phyloP scores from a whole-genome alignment of 2,329 filamentous ascomycete species.

The Camillea tinctor region DNA sequence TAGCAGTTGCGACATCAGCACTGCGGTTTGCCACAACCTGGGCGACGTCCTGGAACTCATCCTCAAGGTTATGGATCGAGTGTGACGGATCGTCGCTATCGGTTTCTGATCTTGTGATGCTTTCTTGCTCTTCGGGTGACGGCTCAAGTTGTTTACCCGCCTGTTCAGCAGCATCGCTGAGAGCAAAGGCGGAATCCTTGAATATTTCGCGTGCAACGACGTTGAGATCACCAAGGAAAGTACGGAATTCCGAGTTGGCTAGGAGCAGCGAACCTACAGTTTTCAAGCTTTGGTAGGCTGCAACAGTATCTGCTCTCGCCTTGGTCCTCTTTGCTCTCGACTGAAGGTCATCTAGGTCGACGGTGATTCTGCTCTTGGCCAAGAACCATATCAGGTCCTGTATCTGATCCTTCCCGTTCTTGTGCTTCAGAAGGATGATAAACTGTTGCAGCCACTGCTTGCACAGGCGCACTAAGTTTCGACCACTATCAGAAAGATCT shows the following conservation, averaged over 20 bases:
- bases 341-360: slow-evolving; percentile 65
- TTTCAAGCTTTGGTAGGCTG: slow-evolving; percentile 76
- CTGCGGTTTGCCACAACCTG: slow-evolving; percentile 49
- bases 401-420: slow-evolving; percentile 81
- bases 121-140: slow-evolving; percentile 57
- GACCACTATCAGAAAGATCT: slow-evolving; percentile 75
- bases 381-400: slow-evolving; percentile 92
- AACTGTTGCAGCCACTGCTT: slow-evolving; percentile 76
- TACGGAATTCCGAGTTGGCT: slow-evolving; percentile 85
- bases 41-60: slow-evolving; percentile 55
- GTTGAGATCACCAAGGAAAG: slow-evolving; percentile 78
- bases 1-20: slow-evolving; percentile 34
- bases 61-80: slow-evolving; percentile 63
- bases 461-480: slow-evolving; percentile 67
- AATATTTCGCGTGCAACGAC: slow-evolving; percentile 82
- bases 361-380: slow-evolving; percentile 66
- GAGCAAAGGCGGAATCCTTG: slow-evolving; percentile 76
- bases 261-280: slow-evolving; percentile 83
- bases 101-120: slow-evolving; percentile 41
- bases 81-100: slow-evolving; percentile 36
- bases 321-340: slow-evolving; percentile 61
- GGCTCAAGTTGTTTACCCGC: slow-evolving; percentile 73
- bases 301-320: slow-evolving; percentile 67
- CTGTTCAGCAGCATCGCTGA: slow-evolving; percentile 73
- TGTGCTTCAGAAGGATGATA: slow-evolving; percentile 77